Base-by-base conservation (phyloP, 352 stramenopile genomes). In the Aphanomyces astaci region DNA sequence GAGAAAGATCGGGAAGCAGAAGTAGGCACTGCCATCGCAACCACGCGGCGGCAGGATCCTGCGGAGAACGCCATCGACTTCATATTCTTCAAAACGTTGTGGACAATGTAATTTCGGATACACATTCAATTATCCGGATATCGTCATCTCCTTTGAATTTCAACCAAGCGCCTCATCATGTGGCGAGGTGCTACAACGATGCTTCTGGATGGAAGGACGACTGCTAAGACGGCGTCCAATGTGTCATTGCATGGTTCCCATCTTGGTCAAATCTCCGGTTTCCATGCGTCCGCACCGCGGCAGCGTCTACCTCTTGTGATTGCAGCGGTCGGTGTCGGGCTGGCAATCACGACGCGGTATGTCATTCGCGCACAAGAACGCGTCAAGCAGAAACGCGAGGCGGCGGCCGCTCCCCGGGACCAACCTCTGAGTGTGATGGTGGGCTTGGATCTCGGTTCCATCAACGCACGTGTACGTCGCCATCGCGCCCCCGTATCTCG, bases 271-370 rank as follows among this genome's bases (percentile, higher is more conserved):
- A 43, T 43, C 36, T 43, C 25, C 30, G 62, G 40, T 33, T 68
- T 68, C 22, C 62, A 52, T 59, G 49, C 39, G 39, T 52, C 62
- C 4, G 62, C 62, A 24, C 62, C 40, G 22, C 39, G 49, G 7
- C 43, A 68, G 39, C 62, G 62, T 11, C 43, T 59, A 3, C 62
- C 62, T 24, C 32, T 68, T 32, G 49, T 68, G 62, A 45, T 68
- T 32, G 62, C 39, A 27, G n/a, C 46, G 30, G 46, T 68, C 9
- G 62, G 62, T 4, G 39, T 28, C n/a, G 49, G 62, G n/a, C 22
- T 68, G 1, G 62, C 62, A 1, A 24, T 68, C 48, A 68, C 62
- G 39, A 52, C 62, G 30, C 62, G 49, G 39, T 68, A 68, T 32
- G 49, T 52, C 17, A 51, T 68, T 22, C 62, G 62, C 22, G 62